Evolutionary conservation across 2,329 filamentous ascomycete genomes (phyloP), one percentile per base, ranked within the genome.

Genomic region (Monilinia vaccinii-corymbosi): DNA sequence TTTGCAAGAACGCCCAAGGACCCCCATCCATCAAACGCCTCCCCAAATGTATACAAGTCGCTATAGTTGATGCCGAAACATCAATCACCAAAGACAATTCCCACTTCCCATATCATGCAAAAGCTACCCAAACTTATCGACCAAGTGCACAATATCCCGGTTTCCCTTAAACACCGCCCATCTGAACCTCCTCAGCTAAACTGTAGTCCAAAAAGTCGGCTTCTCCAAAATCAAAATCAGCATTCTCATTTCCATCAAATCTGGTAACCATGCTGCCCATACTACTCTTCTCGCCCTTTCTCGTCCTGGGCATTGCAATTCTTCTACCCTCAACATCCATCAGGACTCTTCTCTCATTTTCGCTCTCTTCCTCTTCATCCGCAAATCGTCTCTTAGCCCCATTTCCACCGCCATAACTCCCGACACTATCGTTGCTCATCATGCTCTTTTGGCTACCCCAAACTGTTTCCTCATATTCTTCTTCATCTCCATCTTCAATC

Each of bases 151-250:
- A 8, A 2, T 32, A 32, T 23, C 25, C 34, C 34, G 31, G 10
- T n/a, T 7, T n/a, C 36, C 38, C 40, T 23, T 42, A 68, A 64
- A 67, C 63, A 50, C 69, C 70, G 58, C 64, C 64, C 70, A 71
- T 71, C 61, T 70, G 67, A n/a, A 69, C 65, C 55, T 71, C 70
- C 14, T 60, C 25, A 42, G 58, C 55, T 18, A 65, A 42, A 9
- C 60, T 62, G 65, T 71, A 76, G 60, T 83, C 81, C 57, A 86
- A 71, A 62, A 91, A 91, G 0, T 81, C 78, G 0, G 87, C 87
- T 61, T 91, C 87, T 60, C 81, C 84, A 70, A 90, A 90, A 70
- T 90, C 65, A 31, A 71, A 71, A 28, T 52, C 55, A 64, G 73
- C 72, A 64, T 81, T 82, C 68, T 82, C 79, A 68, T 82, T 78